Evolutionary conservation across 2,329 filamentous ascomycete genomes (phyloP).

Genomic region (Talaromyces sp.): DNA sequence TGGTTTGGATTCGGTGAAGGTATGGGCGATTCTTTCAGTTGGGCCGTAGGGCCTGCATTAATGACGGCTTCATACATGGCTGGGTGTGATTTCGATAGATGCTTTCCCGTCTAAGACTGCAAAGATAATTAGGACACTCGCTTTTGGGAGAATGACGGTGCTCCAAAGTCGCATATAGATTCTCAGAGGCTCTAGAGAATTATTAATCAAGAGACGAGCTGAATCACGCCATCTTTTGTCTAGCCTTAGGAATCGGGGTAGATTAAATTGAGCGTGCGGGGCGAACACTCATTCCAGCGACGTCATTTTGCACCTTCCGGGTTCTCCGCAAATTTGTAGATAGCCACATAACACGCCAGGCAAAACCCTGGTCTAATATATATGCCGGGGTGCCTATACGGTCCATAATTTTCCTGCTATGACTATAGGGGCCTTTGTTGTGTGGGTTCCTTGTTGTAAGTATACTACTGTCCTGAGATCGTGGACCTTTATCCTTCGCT

Average conservation of each 20-base stretch:
- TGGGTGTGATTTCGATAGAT: neutral
- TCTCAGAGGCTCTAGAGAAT: neutral
- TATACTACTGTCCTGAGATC: too few relatives aligned
- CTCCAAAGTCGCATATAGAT: neutral
- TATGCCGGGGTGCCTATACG: too few relatives aligned
- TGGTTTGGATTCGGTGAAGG: slow-evolving; percentile 38
- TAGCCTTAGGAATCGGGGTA: neutral
- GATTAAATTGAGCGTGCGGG: neutral
- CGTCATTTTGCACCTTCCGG: neutral
- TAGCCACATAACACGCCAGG: too few relatives aligned
- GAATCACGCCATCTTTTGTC: neutral
- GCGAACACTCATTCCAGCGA: neutral
- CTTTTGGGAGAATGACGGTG: neutral
- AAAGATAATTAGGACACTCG: neutral
- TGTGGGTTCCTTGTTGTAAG: too few relatives aligned
- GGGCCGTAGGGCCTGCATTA: slow-evolving; percentile 5
- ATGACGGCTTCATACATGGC: slow-evolving; percentile 9
- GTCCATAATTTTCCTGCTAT: too few relatives aligned
- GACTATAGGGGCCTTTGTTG: too few relatives aligned
- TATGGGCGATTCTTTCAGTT: slow-evolving; percentile 41
- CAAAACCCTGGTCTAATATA: too few relatives aligned
- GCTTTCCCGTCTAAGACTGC: neutral
- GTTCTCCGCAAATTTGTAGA: neutral
- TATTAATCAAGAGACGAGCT: neutral
- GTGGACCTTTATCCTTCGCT: too few relatives aligned